Percentiles rank a stretch among this genome's conserved stretches.
These are phyloP conservation scores for Pyrenophora graminea DNA, from an alignment of 2,329 filamentous ascomycete species.

Conservation along the genomic window DNA sequence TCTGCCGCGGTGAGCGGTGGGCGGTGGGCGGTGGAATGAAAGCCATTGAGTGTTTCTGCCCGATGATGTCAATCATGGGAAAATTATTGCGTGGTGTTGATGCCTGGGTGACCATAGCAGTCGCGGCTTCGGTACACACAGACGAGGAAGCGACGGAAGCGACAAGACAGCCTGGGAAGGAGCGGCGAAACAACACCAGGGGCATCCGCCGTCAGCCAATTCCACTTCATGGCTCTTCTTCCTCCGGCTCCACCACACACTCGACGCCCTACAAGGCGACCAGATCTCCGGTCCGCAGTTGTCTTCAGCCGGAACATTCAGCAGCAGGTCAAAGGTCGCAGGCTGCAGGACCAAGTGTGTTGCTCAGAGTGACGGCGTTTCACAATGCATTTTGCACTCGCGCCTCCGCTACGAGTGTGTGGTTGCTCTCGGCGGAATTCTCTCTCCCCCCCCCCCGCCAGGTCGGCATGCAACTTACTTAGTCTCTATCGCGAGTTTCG, in stretches of 20 bases:
- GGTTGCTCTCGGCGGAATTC: background rate
- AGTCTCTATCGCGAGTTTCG: constrained; percentile 11
- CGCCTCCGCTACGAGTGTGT: constrained; percentile 1
- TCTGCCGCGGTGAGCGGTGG: no score
- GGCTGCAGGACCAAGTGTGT: no score
- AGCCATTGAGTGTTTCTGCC: background rate
- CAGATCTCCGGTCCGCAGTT: background rate
- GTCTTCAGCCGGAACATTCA: background rate
- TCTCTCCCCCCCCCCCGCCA: background rate
- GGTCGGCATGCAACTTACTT: constrained; percentile 4
- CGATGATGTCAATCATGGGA: constrained; percentile 11
- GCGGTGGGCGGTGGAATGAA: no score
- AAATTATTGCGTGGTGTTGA: constrained; percentile 6
- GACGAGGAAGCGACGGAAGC: background rate
- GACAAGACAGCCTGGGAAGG: background rate
- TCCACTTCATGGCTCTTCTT: no score
- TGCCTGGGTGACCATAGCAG: constrained; percentile 12
- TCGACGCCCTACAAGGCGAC: constrained; percentile 4
- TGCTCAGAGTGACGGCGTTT: no score
- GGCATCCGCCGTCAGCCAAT: no score
- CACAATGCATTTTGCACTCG: no score
- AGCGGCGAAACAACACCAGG: background rate
- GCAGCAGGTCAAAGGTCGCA: no score
- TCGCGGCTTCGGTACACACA: background rate
- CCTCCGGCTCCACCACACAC: background rate